A percentile compares a stretch with the other conserved stretches of the same genome.
Conservation (phyloP, 2,329 filamentous ascomycete species). For the Nemania diffusa region DNA sequence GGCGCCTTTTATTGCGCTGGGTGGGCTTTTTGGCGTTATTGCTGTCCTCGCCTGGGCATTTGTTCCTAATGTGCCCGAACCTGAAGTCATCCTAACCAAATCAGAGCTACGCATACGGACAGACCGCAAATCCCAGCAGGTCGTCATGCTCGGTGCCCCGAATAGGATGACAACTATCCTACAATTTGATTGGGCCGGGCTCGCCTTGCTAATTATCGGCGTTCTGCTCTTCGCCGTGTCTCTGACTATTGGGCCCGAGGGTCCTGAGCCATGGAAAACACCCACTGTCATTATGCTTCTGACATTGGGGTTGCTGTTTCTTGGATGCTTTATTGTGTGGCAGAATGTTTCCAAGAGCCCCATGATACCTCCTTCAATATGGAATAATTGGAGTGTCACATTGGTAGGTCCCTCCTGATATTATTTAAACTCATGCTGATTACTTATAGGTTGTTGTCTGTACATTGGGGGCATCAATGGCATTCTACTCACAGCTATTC, state of each 20-base stretch:
- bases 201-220: constrained; percentile 46
- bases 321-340: constrained; percentile 49
- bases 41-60: constrained; percentile 44
- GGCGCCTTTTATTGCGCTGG: constrained; percentile 48
- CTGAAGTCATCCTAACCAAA: constrained; percentile 34
- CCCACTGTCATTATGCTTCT: constrained; percentile 49
- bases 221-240: constrained; percentile 48
- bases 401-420: constrained; percentile 39
- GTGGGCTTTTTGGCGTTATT: constrained; percentile 45
- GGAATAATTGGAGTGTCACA: constrained; percentile 45
- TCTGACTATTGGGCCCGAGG: constrained; percentile 49
- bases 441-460: constrained; percentile 44
- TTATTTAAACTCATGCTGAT: constrained; percentile 16
- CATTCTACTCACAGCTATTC: constrained; percentile 50
- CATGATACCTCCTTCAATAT: constrained; percentile 49
- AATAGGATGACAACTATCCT: constrained; percentile 36
- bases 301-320: constrained; percentile 45
- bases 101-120: constrained; percentile 36
- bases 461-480: constrained; percentile 47
- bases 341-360: constrained; percentile 47
- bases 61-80: constrained; percentile 45
- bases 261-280: constrained; percentile 49
- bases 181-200: constrained; percentile 48
- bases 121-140: constrained; percentile 37
- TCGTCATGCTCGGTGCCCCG: constrained; percentile 37